These are phyloP conservation scores for Pythium grandisporangium DNA, from an alignment of 352 stramenopile genomes.

Conservation along the genomic window DNA sequence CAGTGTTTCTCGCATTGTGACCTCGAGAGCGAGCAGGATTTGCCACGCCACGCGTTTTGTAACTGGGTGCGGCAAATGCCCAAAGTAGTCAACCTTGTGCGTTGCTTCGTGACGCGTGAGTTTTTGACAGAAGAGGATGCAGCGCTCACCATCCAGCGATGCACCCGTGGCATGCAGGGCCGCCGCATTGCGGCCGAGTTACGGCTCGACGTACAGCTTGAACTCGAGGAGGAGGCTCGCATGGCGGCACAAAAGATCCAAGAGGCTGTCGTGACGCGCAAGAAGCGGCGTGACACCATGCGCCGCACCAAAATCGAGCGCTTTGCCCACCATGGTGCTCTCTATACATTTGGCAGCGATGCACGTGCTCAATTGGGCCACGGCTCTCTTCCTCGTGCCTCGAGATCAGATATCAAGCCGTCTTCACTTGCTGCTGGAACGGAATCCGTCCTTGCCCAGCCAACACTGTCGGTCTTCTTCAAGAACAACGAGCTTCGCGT, in stretches of 20 bases:
- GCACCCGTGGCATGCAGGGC: constrained; percentile 39
- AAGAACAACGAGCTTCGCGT: constrained; percentile 67
- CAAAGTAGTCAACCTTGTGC: constrained; percentile 62
- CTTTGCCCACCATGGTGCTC: constrained; percentile 53
- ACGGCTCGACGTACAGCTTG: constrained; percentile 40
- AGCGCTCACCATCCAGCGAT: constrained; percentile 39
- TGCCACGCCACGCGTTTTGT: constrained; percentile 38
- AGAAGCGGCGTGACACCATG: constrained; percentile 53
- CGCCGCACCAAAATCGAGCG: constrained; percentile 62
- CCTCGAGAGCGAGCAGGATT: constrained; percentile 56
- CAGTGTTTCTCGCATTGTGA: constrained; percentile 63
- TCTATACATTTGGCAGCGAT: constrained; percentile 70
- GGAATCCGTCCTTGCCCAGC: constrained; percentile 20
- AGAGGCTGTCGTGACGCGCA: constrained; percentile 49
- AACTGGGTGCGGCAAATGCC: constrained; percentile 58
- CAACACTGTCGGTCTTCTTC: constrained; percentile 46
- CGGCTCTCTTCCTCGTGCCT: constrained; percentile 21
- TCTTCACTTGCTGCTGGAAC: no score
- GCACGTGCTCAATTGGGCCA: constrained; percentile 41
- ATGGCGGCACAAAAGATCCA: constrained; percentile 54
- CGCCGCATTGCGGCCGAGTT: constrained; percentile 32
- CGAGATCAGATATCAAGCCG: no score
- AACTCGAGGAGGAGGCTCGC: constrained; percentile 42
- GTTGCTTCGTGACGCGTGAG: constrained; percentile 62
- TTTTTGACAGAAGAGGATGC: constrained; percentile 49